A percentile compares a stretch with the other conserved stretches of the same genome.
Evolutionary conservation across 345 rosid genomes (phyloP).

Genomic region (Aurinia saxatilis): DNA sequence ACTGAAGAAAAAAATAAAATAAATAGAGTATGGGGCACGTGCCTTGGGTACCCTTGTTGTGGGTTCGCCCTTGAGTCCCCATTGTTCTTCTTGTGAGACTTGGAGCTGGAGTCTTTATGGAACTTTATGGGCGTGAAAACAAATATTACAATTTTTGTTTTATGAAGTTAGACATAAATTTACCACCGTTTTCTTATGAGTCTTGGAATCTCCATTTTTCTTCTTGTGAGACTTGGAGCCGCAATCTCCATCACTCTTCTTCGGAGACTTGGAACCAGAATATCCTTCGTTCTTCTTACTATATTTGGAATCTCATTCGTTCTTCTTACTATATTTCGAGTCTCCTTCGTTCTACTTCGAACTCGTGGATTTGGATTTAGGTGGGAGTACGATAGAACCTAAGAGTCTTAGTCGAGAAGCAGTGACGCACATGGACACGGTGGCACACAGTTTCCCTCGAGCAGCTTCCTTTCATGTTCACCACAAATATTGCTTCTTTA

Average conservation of each 20-base stretch:
- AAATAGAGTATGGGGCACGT: too few relatives aligned
- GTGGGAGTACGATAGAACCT: conserved; percentile 34
- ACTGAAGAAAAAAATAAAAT: too few relatives aligned
- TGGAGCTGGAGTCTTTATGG: too few relatives aligned
- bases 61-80: too few relatives aligned
- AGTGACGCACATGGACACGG: conserved; percentile 56
- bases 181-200: background rate
- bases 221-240: conserved; percentile 8
- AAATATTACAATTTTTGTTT: too few relatives aligned
- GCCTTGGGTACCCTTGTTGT: too few relatives aligned
- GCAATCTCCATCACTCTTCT: conserved; percentile 12
- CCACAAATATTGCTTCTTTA: conserved; percentile 65
- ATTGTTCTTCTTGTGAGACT: background rate
- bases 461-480: conserved; percentile 59
- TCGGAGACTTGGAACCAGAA: background rate
- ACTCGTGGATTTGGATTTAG: conserved; percentile 25
- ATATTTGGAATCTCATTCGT: background rate
- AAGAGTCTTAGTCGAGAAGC: conserved; percentile 56
- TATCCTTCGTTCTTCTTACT: too few relatives aligned
- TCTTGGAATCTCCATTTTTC: background rate
- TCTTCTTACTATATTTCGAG: background rate
- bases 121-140: too few relatives aligned
- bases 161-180: too few relatives aligned
- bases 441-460: conserved; percentile 53
- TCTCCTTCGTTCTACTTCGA: conserved; percentile 20